Evolutionary conservation across 2,329 filamentous ascomycete genomes (phyloP).

Genomic region (Venturia nashicola): DNA sequence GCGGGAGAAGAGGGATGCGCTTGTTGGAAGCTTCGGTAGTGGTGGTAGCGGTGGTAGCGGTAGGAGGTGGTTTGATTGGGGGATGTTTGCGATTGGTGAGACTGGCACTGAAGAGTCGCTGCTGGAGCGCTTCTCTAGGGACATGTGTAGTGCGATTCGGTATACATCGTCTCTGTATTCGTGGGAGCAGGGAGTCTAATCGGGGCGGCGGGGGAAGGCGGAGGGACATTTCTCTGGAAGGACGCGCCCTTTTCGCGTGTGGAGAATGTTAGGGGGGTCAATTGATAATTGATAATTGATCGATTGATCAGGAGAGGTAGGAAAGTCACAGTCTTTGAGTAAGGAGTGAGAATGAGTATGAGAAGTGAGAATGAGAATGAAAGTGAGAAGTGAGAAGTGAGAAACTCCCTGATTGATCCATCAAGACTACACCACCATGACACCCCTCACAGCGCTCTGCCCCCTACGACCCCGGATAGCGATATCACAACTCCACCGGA

Average conservation of each 20-base stretch:
- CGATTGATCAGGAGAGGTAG: background rate
- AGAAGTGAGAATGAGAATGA: no score
- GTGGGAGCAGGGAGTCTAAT: background rate
- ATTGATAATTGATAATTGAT: no score
- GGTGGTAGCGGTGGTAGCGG: background rate
- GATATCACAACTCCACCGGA: background rate
- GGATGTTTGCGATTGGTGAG: background rate
- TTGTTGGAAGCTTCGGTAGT: background rate
- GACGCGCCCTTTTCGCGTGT: background rate
- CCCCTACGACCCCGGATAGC: background rate
- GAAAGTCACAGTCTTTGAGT: background rate
- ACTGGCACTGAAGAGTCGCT: background rate
- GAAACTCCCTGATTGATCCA: background rate
- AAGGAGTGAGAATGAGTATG: background rate
- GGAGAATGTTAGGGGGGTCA: background rate
- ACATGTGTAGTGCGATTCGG: background rate
- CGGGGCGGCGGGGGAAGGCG: background rate
- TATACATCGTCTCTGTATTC: background rate
- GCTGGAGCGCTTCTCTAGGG: background rate
- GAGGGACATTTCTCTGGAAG: background rate
- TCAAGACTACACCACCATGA: background rate
- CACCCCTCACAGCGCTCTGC: background rate
- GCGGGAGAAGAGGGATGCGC: background rate
- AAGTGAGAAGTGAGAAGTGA: no score
- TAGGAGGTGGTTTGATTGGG: background rate